Evolutionary conservation across 2,329 filamentous ascomycete species (phyloP), one percentile per base, ranked within the genome.

Genomic region (Ambrosiella cleistominuta): DNA sequence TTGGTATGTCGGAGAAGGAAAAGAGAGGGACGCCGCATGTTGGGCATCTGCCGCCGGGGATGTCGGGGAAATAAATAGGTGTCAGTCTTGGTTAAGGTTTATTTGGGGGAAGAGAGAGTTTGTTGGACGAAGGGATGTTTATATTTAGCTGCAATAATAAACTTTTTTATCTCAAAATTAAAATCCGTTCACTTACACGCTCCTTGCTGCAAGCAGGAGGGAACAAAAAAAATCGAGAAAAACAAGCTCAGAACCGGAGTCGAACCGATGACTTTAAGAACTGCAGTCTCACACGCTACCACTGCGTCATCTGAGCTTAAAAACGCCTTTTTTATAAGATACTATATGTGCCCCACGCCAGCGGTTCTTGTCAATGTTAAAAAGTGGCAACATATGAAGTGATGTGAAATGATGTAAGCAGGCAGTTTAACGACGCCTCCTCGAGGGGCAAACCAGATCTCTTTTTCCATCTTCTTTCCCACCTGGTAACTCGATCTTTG

Each of bases 251-350:
- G 55, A 57, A 57, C 55, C 55, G 44, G 55, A 57, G 55, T 57
- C 55, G 55, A 56, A 56, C 54, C 54, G 54, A 56, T 56, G 54
- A 56, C 54, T 50, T 59, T 50, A 59, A 59, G 57, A 59, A 59
- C 57, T 59, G 57, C 57, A 59, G 57, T 59, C 57, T 59, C 57
- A 50, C 57, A 59, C 57, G 57, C 57, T 59, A 59, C 57, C 57
- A 59, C 57, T 59, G 57, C 57, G 55, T 57, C 55, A 50, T 27
- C 42, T 57, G 44, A 57, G 42, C 55, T 40, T 42, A 1, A 27
- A 3, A 19, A 19, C 19, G 19, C 4, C 4, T 19, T 42, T 8
- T 8, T n/a, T 42, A 42, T 42, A 2, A n/a, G 9, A 35, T 27
- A 5, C 3, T 27, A 27, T 27, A 27, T 27, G 35, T 36, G 19